These are phyloP conservation scores for Litsea cubeba DNA, from an alignment of 164 flowering plant genomes.

Conservation along the genomic window DNA sequence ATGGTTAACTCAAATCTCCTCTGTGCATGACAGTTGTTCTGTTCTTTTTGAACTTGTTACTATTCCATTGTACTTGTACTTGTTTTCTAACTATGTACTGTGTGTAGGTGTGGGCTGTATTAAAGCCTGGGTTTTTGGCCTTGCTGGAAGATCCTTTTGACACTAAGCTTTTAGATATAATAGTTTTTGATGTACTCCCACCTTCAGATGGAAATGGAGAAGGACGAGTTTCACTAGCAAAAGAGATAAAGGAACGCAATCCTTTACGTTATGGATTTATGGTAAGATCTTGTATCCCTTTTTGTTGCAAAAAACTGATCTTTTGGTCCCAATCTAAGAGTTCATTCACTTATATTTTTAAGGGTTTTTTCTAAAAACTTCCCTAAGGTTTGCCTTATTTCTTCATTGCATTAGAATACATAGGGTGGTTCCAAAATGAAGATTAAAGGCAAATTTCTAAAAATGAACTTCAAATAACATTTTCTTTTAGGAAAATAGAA, in stretches of 20 bases:
- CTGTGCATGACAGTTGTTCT: neutral
- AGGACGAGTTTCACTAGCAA: slow-evolving; percentile 72
- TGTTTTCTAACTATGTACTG: neutral
- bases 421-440: too few relatives aligned
- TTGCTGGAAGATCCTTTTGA: slow-evolving; percentile 84
- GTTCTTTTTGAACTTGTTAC: neutral
- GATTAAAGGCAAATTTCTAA: too few relatives aligned
- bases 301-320: neutral
- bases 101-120: slow-evolving; percentile 94
- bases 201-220: slow-evolving; percentile 88
- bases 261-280: slow-evolving; percentile 86
- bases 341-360: too few relatives aligned
- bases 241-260: slow-evolving; percentile 79
- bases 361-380: too few relatives aligned
- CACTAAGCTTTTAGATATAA: slow-evolving; percentile 76
- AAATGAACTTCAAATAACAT: too few relatives aligned
- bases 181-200: slow-evolving; percentile 92
- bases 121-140: slow-evolving; percentile 96
- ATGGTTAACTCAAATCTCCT: neutral
- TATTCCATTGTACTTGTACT: neutral
- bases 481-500: too few relatives aligned
- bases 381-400: too few relatives aligned
- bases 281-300: slow-evolving; percentile 34
- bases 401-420: too few relatives aligned
- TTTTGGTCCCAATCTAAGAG: neutral